phyloP scores from a whole-genome alignment of 441 rosid species.

The Biscutella auriculata region DNA sequence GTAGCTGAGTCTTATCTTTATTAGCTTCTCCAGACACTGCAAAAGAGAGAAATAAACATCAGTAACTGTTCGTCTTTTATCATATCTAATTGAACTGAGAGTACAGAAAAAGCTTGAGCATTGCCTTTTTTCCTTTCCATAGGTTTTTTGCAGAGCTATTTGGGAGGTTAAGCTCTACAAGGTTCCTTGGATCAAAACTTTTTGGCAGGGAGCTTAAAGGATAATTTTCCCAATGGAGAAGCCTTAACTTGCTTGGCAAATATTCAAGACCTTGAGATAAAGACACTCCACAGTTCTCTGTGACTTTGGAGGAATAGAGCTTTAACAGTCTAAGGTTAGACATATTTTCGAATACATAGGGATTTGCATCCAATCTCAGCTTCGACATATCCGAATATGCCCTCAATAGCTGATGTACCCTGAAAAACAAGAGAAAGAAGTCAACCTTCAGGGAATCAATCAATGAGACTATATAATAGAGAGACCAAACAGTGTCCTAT shows the following conservation, averaged over 20 bases:
- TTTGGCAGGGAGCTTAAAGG: constrained; percentile 20
- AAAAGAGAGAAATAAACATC: neutral
- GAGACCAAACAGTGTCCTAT: neutral
- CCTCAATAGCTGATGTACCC: constrained; percentile 21
- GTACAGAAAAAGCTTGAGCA: neutral
- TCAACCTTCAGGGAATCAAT: neutral
- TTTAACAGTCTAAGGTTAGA: constrained; percentile 17
- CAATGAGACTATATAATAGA: neutral
- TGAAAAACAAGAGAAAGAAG: neutral
- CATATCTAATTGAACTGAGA: neutral
- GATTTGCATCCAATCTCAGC: neutral
- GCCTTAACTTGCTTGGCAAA: constrained; percentile 19
- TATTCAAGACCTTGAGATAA: constrained; percentile 4
- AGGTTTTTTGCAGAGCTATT: constrained; percentile 9
- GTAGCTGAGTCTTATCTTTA: constrained; percentile 1
- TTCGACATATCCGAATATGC: constrained; percentile 15
- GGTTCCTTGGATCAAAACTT: constrained; percentile 15
- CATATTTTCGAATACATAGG: constrained; percentile 12
- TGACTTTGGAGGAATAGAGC: neutral
- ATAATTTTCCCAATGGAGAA: constrained; percentile 21
- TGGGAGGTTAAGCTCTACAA: constrained; percentile 19
- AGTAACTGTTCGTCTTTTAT: neutral
- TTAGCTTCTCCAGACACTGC: constrained; percentile 13
- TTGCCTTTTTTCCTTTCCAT: constrained; percentile 26
- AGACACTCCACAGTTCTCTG: neutral